phyloP scores from a whole-genome alignment of 2,329 filamentous ascomycete species.

The Hypoxylon sp. region DNA sequence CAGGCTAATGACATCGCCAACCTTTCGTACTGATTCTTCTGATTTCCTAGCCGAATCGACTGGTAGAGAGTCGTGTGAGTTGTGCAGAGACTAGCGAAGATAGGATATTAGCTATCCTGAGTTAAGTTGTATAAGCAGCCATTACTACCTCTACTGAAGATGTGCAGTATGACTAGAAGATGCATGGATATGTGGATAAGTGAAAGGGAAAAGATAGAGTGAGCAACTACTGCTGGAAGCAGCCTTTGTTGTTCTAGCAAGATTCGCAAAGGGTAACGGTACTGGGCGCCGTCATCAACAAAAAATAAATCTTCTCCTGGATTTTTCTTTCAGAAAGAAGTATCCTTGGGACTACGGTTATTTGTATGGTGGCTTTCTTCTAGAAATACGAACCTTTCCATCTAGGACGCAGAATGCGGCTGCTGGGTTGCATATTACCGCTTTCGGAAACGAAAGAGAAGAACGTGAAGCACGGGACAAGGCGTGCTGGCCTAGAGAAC shows the following conservation, averaged over 20 bases:
- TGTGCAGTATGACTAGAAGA: constrained; percentile 32
- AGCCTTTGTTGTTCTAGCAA: constrained; percentile 51
- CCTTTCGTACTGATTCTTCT: constrained; percentile 20
- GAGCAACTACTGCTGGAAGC: constrained; percentile 39
- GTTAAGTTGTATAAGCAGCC: constrained; percentile 27
- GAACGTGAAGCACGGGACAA: constrained; percentile 38
- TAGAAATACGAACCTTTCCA: constrained; percentile 37
- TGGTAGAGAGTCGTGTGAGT: constrained; percentile 14
- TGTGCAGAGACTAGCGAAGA: constrained; percentile 19
- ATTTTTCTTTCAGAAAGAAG: constrained; percentile 45
- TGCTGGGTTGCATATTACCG: constrained; percentile 48
- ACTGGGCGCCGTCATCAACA: constrained; percentile 39
- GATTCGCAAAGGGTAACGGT: constrained; percentile 21
- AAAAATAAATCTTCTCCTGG: constrained; percentile 46
- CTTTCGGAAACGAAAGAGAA: constrained; percentile 51
- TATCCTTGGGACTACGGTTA: constrained; percentile 50
- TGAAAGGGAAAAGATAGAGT: constrained; percentile 31
- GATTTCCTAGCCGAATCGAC: constrained; percentile 13
- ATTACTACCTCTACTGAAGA: constrained; percentile 26
- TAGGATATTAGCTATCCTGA: constrained; percentile 12
- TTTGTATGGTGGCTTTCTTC: constrained; percentile 51
- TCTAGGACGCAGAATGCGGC: constrained; percentile 47
- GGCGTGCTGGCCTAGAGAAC: constrained; percentile 34
- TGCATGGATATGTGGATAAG: constrained; percentile 31
- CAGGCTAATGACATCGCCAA: constrained; percentile 26